Conservation (phyloP, 768 basidiomycete genomes). For the Boletus bicolor region DNA sequence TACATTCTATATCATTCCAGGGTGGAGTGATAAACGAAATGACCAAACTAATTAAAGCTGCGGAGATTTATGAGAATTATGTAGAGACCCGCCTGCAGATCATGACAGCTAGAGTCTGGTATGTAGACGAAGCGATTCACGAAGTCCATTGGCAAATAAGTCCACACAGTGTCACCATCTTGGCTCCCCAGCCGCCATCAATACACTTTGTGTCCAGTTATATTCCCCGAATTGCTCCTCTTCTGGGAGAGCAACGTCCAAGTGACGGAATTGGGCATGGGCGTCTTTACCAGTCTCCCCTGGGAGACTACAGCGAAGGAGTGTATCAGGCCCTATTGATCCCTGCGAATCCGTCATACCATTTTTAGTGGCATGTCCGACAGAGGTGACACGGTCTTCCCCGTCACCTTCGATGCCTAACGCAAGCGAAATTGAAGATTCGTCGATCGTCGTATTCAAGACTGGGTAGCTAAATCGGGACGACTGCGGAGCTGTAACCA, state of each 20-base stretch:
- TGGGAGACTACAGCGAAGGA: conserved; percentile 16
- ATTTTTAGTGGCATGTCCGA: conserved; percentile 10
- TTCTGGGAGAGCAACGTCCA: conserved; percentile 28
- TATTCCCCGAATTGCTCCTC: conserved; percentile 46
- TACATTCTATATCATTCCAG: conserved; percentile 17
- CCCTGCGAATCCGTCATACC: conserved; percentile 16
- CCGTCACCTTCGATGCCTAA: conserved; percentile 29
- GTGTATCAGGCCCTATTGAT: conserved; percentile 10
- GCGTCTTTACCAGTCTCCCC: conserved; percentile 18
- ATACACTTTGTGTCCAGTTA: conserved; percentile 73
- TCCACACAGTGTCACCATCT: conserved; percentile 26
- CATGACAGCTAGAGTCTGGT: conserved; percentile 19
- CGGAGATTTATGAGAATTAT: conserved; percentile 12
- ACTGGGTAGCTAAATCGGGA: conserved; percentile 48
- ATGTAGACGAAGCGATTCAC: conserved; percentile 7
- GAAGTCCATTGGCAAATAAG: conserved; percentile 8
- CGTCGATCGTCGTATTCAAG: conserved; percentile 60
- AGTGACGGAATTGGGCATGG: conserved; percentile 25
- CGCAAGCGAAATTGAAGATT: conserved; percentile 44
- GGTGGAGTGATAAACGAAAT: conserved; percentile 8
- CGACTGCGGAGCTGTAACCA: conserved; percentile 57
- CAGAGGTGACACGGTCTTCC: conserved; percentile 18
- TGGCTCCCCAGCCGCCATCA: conserved; percentile 61
- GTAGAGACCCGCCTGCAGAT: conserved; percentile 34
- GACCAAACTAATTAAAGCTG: conserved; percentile 17